phyloP scores from a whole-genome alignment of 192 early-diverging fungal species.

The Podila epigama region DNA sequence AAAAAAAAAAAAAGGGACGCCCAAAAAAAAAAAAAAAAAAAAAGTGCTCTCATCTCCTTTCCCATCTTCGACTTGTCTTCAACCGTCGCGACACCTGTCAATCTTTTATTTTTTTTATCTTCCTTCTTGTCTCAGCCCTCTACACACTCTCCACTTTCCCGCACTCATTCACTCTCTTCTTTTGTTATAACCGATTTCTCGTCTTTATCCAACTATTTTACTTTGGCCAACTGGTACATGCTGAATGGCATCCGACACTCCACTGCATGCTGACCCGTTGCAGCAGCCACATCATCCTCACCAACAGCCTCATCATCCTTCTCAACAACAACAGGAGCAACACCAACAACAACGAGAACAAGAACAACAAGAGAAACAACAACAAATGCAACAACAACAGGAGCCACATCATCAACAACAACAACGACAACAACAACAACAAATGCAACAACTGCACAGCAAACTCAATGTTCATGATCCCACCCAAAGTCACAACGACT shows the following conservation, averaged over 20 bases:
- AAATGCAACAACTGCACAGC: background rate
- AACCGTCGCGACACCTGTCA: too few species aligned
- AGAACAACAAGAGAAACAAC: background rate
- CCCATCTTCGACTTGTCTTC: too few species aligned
- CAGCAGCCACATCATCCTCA: conserved; percentile 3
- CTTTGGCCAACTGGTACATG: background rate
- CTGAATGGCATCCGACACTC: conserved; percentile 41
- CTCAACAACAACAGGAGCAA: background rate
- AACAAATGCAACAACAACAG: background rate
- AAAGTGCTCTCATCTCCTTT: too few species aligned
- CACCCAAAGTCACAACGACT: background rate
- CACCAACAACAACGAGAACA: background rate
- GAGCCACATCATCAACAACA: background rate
- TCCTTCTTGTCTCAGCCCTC: background rate
- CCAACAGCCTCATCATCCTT: background rate
- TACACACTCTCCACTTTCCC: too few species aligned
- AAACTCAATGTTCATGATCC: background rate
- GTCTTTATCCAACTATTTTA: background rate
- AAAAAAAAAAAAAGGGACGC: too few species aligned
- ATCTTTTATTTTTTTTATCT: background rate
- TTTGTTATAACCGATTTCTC: background rate
- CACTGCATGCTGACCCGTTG: conserved; percentile 16
- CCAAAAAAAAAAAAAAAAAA: too few species aligned
- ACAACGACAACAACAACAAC: conserved; percentile 1
- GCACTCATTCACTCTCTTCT: background rate